Evolutionary conservation across 73 alveolate genomes (phyloP).

Genomic region (Paraurostyla sp.): DNA sequence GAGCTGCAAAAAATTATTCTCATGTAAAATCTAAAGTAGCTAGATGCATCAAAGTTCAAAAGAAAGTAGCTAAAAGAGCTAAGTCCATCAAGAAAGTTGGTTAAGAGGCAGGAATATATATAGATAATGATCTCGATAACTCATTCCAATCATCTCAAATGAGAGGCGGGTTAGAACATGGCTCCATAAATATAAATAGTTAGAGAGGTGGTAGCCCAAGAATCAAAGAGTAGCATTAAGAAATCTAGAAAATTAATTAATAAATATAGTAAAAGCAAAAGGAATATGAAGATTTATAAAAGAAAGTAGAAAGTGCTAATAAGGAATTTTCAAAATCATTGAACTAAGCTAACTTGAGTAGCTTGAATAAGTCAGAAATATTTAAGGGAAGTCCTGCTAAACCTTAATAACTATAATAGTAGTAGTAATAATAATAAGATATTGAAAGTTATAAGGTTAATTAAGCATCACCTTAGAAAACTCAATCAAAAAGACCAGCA

Average conservation of each 20-base stretch:
- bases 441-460: too few relatives aligned
- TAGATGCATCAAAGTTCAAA: slow-evolving; percentile 58
- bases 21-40: slow-evolving; percentile 60
- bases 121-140: background rate
- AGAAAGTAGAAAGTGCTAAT: background rate
- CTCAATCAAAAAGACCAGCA: background rate
- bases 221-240: background rate
- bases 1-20: slow-evolving; percentile 10
- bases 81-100: background rate
- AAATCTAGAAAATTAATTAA: background rate
- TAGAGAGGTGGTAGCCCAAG: background rate
- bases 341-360: background rate
- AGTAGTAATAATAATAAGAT: too few relatives aligned
- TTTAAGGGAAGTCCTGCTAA: too few relatives aligned
- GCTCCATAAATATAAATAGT: background rate
- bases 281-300: slow-evolving; percentile 5
- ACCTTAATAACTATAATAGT: too few relatives aligned
- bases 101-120: background rate
- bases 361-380: background rate
- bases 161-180: background rate
- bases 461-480: too few relatives aligned
- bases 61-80: slow-evolving; percentile 10
- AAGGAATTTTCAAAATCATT: background rate
- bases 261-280: slow-evolving; percentile 24
- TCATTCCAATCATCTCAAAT: slow-evolving; percentile 23